Conservation (phyloP, 176 grass and related monocot genomes). For the Zoysia pacifica region DNA sequence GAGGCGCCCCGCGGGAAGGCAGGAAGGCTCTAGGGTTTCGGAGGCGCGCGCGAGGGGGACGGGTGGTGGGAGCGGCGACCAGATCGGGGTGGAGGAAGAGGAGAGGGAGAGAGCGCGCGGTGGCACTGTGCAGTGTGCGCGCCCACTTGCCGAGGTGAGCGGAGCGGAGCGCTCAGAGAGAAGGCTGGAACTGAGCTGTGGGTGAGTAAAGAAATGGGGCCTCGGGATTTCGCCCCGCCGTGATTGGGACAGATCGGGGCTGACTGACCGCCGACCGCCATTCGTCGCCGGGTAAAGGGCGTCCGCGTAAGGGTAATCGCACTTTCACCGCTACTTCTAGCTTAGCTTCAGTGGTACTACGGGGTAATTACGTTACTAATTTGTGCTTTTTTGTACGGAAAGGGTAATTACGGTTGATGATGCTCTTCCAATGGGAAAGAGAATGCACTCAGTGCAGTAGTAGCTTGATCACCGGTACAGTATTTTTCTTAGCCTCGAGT, state of each 20-base stretch:
- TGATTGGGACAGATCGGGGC: slow-evolving; percentile 38
- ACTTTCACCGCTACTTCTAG: too few species aligned
- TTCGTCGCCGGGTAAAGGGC: too few species aligned
- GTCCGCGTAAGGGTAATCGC: too few species aligned
- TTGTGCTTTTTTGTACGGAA: too few species aligned
- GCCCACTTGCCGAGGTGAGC: not conserved
- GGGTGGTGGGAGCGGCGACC: slow-evolving; percentile 5
- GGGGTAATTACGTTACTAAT: too few species aligned
- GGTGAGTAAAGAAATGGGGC: slow-evolving; percentile 16
- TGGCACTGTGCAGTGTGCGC: slow-evolving; percentile 15
- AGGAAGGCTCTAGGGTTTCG: slow-evolving; percentile 37
- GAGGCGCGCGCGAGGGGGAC: not conserved
- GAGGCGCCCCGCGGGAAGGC: not conserved
- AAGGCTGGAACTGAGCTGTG: slow-evolving; percentile 2
- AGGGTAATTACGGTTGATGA: too few species aligned
- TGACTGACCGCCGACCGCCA: too few species aligned
- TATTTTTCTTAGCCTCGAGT: too few species aligned
- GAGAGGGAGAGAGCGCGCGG: slow-evolving; percentile 40
- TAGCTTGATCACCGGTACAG: too few species aligned
- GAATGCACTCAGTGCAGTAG: too few species aligned
- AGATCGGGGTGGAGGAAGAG: slow-evolving; percentile 46
- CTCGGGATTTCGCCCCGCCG: slow-evolving; percentile 51
- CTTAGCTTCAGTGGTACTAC: too few species aligned
- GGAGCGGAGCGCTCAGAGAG: slow-evolving; percentile 18
- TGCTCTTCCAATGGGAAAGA: too few species aligned